These are phyloP conservation scores for Penicillium tannophilum DNA, from an alignment of 495 filamentous ascomycete genomes.

Conservation along the genomic window DNA sequence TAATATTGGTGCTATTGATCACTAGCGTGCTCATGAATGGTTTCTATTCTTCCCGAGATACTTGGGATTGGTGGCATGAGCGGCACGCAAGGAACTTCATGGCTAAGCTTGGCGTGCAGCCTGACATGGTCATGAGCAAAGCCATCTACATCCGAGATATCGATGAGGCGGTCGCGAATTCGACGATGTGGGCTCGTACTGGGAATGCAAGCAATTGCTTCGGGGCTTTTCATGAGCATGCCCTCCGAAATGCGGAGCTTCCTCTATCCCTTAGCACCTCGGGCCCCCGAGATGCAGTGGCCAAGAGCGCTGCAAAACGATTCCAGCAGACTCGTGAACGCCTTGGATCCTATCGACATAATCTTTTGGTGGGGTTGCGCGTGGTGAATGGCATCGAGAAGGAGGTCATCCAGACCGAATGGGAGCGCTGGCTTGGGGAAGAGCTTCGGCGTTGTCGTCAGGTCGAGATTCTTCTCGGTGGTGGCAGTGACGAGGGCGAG, in stretches of 20 bases:
- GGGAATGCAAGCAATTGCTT: conserved; percentile 48
- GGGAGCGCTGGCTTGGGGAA: conserved; percentile 83
- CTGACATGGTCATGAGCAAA: conserved; percentile 78
- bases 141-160: conserved; percentile 83
- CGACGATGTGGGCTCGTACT: conserved; percentile 35
- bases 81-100: conserved; percentile 78
- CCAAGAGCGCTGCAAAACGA: conserved; percentile 62
- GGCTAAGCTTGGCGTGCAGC: conserved; percentile 73
- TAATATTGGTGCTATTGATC: conserved; percentile 69
- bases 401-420: conserved; percentile 82
- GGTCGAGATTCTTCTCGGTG: conserved; percentile 54
- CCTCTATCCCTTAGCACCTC: conserved; percentile 37
- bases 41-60: conserved; percentile 66
- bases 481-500: conserved; percentile 31
- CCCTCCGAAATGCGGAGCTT: conserved; percentile 33
- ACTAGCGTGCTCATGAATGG: conserved; percentile 70
- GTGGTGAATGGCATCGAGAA: conserved; percentile 86
- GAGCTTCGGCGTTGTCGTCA: conserved; percentile 70
- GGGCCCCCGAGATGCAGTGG: conserved; percentile 42
- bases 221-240: conserved; percentile 47
- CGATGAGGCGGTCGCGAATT: conserved; percentile 62
- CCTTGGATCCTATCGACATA: conserved; percentile 84
- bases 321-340: conserved; percentile 77
- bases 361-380: conserved; percentile 86
- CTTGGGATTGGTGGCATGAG: conserved; percentile 82